Percentiles rank a stretch among this genome's conserved stretches.
These are phyloP conservation scores for Gastrodia elata DNA, from an alignment of 106 monocot genomes.

Conservation along the genomic window DNA sequence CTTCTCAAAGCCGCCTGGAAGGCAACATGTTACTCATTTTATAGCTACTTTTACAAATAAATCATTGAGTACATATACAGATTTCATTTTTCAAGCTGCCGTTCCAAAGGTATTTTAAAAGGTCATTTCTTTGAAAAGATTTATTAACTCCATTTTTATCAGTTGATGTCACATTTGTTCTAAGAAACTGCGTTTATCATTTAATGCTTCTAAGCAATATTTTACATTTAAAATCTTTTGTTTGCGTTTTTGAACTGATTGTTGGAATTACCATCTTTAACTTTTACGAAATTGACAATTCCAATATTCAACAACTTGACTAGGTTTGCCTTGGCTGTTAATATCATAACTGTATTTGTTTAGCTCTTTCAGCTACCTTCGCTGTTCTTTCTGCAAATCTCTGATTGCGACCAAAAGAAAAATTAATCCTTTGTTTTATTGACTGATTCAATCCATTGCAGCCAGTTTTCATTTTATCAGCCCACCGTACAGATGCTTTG, in stretches of 20 bases:
- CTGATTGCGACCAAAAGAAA: neutral
- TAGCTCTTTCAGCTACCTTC: neutral
- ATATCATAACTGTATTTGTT: neutral
- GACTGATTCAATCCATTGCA: no score
- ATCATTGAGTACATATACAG: conserved; percentile 48
- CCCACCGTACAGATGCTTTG: no score
- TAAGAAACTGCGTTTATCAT: neutral
- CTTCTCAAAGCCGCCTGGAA: conserved; percentile 68
- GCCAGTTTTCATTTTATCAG: no score
- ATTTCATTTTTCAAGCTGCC: conserved; percentile 96
- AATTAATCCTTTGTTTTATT: no score
- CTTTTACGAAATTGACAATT: neutral
- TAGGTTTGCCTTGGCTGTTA: neutral
- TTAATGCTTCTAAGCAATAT: neutral
- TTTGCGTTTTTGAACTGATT: neutral
- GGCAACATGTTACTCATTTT: conserved; percentile 59
- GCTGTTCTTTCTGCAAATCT: neutral
- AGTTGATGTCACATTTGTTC: neutral
- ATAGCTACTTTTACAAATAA: conserved; percentile 71
- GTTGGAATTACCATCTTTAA: neutral
- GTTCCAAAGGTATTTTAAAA: conserved; percentile 78
- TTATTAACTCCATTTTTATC: neutral
- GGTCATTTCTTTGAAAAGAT: neutral
- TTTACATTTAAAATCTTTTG: neutral
- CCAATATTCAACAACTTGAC: neutral